phyloP scores from a whole-genome alignment of 164 flowering plant species.

The Berberis thunbergii region DNA sequence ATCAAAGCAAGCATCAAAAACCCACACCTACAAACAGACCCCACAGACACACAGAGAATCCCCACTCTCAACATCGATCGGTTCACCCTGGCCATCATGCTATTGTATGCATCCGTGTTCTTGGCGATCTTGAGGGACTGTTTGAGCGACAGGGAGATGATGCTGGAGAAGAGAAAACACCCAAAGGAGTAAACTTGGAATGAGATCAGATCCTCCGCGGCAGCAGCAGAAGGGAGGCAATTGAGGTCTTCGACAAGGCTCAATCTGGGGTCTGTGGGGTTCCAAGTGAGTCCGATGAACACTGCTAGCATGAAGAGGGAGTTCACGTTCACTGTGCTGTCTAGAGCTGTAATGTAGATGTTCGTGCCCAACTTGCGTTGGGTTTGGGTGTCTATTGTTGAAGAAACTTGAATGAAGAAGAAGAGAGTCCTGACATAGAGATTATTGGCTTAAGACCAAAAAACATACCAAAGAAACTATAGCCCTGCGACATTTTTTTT shows the following conservation, averaged over 20 bases:
- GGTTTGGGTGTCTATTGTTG: too few relatives aligned
- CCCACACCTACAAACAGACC: slow-evolving; percentile 66
- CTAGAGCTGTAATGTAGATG: slow-evolving; percentile 71
- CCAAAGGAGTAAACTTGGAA: slow-evolving; percentile 83
- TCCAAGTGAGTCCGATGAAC: slow-evolving; percentile 75
- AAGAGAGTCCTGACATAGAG: too few relatives aligned
- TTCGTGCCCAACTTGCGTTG: slow-evolving; percentile 18
- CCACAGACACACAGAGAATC: slow-evolving; percentile 44
- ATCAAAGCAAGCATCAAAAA: slow-evolving; percentile 70
- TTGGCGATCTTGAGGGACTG: slow-evolving; percentile 38
- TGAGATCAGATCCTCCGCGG: slow-evolving; percentile 42
- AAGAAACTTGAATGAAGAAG: too few relatives aligned
- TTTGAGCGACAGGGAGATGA: slow-evolving; percentile 62
- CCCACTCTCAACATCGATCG: slow-evolving; percentile 38
- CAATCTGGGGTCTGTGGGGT: slow-evolving; percentile 39
- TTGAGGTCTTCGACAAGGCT: slow-evolving; percentile 22
- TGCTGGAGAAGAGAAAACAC: slow-evolving; percentile 86
- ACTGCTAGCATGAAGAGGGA: slow-evolving; percentile 77
- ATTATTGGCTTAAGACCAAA: too few relatives aligned
- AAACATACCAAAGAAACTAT: too few relatives aligned
- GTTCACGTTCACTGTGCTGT: slow-evolving; percentile 76
- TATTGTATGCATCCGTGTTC: slow-evolving; percentile 3
- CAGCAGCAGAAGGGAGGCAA: slow-evolving; percentile 28
- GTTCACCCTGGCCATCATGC: slow-evolving; percentile 31
- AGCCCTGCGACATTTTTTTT: too few relatives aligned